These are phyloP conservation scores for Lolium multiflorum DNA, from an alignment of 176 grass and related monocot species.

Conservation along the genomic window DNA sequence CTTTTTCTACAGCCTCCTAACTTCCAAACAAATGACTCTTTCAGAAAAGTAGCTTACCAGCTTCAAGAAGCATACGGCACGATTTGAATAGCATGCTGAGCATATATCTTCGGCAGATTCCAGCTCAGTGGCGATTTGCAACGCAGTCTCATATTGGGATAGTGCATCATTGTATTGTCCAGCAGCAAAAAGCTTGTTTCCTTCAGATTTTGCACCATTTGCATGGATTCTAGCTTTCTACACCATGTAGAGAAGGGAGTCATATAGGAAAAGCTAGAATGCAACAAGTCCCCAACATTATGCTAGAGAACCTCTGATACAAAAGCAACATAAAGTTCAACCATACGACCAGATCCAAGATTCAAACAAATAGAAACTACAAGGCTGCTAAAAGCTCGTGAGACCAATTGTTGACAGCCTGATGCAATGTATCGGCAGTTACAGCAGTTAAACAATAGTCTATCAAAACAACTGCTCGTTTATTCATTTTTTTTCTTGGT, in stretches of 20 bases:
- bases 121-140: constrained; percentile 81
- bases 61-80: constrained; percentile 83
- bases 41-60: constrained; percentile 50
- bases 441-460: background rate
- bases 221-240: constrained; percentile 80
- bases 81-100: constrained; percentile 85
- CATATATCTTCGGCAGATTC: constrained; percentile 69
- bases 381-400: background rate
- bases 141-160: constrained; percentile 64
- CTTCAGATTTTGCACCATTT: constrained; percentile 86
- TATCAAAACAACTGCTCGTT: background rate
- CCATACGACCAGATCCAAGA: constrained; percentile 1
- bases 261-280: background rate
- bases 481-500: background rate
- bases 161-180: constrained; percentile 74
- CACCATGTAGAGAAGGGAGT: constrained; percentile 8
- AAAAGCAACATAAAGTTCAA: background rate
- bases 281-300: background rate
- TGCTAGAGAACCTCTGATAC: background rate
- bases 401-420: background rate
- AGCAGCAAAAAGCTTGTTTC: constrained; percentile 71
- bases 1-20: background rate
- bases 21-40: background rate
- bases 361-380: background rate
- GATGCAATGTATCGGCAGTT: background rate